Conservation (phyloP, 768 basidiomycete species). For the Mrakia blollopis region DNA sequence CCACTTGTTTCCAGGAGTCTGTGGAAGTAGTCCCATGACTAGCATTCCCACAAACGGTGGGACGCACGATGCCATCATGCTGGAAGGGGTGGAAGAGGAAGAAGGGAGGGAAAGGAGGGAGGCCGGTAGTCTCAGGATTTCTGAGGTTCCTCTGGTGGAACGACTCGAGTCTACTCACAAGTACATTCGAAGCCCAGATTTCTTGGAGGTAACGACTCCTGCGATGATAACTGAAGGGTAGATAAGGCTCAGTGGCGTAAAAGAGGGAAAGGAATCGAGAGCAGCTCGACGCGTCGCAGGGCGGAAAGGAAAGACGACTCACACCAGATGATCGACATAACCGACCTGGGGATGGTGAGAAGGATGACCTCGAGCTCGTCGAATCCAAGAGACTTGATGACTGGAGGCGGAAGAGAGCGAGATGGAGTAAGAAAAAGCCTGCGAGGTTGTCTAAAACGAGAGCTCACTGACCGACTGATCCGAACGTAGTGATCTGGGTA, state of each 20-base stretch:
- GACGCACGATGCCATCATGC: conserved; percentile 24
- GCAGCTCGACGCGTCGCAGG: too few species aligned
- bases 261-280: not conserved
- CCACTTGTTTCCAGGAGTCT: not conserved
- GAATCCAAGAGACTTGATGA: conserved; percentile 23
- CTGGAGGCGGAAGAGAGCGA: too few species aligned
- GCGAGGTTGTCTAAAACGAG: too few species aligned
- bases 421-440: too few species aligned
- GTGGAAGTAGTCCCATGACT: conserved; percentile 11
- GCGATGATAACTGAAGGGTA: not conserved
- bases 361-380: conserved; percentile 17
- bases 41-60: conserved; percentile 35
- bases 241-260: too few species aligned
- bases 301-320: not conserved
- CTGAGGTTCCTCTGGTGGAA: too few species aligned
- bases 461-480: too few species aligned
- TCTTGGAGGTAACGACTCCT: not conserved
- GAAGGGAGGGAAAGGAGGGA: not conserved
- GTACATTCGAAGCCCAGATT: not conserved
- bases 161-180: too few species aligned
- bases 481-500: conserved; percentile 34
- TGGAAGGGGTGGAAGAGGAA: not conserved
- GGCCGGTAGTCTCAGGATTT: too few species aligned
- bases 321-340: not conserved
- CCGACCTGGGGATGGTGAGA: conserved; percentile 10